phyloP scores from a whole-genome alignment of 768 basidiomycete genomes.

The Kwoniella dejecticola region DNA sequence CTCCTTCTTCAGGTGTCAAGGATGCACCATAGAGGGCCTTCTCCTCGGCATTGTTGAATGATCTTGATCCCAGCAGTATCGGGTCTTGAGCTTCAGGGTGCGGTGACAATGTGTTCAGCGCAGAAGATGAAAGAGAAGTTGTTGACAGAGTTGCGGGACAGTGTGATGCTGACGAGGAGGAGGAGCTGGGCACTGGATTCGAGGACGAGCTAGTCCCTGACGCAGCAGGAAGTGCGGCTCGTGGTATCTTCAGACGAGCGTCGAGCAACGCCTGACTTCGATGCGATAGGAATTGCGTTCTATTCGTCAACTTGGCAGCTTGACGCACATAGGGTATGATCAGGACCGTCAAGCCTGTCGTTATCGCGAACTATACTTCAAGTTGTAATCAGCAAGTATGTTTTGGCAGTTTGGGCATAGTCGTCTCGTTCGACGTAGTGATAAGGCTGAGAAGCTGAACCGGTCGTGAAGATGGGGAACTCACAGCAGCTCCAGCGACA shows the following conservation, averaged over 20 bases:
- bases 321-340: conserved; percentile 40
- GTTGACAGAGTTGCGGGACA: background rate
- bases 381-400: background rate
- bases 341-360: conserved; percentile 36
- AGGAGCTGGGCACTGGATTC: no score
- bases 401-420: no score
- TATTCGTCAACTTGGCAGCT: conserved; percentile 24
- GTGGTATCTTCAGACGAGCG: background rate
- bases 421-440: no score
- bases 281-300: conserved; percentile 33
- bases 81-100: background rate
- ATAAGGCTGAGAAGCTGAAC: no score
- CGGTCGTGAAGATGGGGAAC: no score
- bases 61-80: conserved; percentile 5
- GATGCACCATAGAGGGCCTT: conserved; percentile 21
- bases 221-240: background rate
- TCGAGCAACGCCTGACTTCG: conserved; percentile 14
- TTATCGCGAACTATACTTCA: conserved; percentile 32
- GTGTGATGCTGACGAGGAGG: no score
- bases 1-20: conserved; percentile 6
- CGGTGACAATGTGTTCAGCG: background rate
- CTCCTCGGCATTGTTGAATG: conserved; percentile 38
- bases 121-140: background rate
- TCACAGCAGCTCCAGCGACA: conserved; percentile 41
- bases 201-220: background rate